A percentile compares a stretch with the other conserved stretches of the same genome.
Evolutionary conservation across 805 yeast species (phyloP).

Genomic region (Blastobotrys mokoenaii): DNA sequence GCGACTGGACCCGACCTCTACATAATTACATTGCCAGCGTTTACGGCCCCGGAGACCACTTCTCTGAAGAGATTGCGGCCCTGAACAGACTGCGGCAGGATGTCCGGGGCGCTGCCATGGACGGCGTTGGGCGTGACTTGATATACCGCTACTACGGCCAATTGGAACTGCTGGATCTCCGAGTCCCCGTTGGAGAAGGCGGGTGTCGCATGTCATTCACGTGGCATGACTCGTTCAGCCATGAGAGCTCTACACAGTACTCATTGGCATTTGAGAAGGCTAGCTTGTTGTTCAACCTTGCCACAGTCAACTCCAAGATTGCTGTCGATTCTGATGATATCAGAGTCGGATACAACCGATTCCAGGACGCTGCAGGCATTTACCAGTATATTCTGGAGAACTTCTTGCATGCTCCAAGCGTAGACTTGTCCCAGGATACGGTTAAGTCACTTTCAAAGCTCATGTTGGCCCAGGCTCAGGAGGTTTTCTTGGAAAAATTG

Average conservation of each 20-base stretch:
- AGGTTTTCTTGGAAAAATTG: constrained; percentile 60
- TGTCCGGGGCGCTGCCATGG: constrained; percentile 39
- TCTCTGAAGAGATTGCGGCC: constrained; percentile 43
- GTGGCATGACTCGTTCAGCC: constrained; percentile 70
- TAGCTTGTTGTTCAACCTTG: constrained; percentile 69
- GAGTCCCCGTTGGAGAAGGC: constrained; percentile 58
- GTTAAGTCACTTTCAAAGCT: constrained; percentile 54
- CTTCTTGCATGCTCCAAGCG: constrained; percentile 81
- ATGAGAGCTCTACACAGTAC: constrained; percentile 47
- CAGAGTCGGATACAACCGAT: constrained; percentile 50
- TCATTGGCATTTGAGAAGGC: constrained; percentile 90
- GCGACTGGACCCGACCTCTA: constrained; percentile 61
- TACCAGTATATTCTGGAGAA: constrained; percentile 64
- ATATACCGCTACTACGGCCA: constrained; percentile 70
- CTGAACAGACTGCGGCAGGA: constrained; percentile 56
- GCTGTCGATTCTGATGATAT: constrained; percentile 34
- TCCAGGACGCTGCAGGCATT: constrained; percentile 75
- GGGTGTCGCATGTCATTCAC: constrained; percentile 55
- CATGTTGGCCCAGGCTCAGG: constrained; percentile 85
- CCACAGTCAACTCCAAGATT: constrained; percentile 46
- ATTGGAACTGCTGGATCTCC: constrained; percentile 66
- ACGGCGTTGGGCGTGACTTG: constrained; percentile 42
- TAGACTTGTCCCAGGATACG: constrained; percentile 64
- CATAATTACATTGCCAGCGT: constrained; percentile 46
- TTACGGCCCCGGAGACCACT: constrained; percentile 56